Percentiles rank a stretch among this genome's conserved stretches.
Evolutionary conservation across 2,329 filamentous ascomycete species (phyloP).

Genomic region (Penicillium sp.): DNA sequence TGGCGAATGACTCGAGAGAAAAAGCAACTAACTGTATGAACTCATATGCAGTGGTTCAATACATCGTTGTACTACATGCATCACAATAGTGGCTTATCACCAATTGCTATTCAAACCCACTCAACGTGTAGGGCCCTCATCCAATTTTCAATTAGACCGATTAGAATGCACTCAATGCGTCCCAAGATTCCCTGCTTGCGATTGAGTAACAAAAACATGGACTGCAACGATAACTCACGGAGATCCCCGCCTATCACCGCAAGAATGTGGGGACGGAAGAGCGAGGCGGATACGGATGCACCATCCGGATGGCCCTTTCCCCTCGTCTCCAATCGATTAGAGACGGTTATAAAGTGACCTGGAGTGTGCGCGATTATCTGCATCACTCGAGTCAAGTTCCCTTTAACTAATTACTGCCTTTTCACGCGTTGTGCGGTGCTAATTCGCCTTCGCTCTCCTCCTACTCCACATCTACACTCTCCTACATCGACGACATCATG

Average conservation of each 20-base stretch:
- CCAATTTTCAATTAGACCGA: background rate
- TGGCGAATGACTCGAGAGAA: background rate
- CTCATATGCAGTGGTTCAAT: background rate
- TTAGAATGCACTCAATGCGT: background rate
- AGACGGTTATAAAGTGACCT: slow-evolving; percentile 19
- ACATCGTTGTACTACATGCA: background rate
- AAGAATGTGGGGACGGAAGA: slow-evolving; percentile 17
- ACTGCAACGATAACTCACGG: background rate
- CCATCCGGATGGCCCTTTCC: slow-evolving; percentile 17
- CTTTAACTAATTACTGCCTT: background rate
- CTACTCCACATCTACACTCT: background rate
- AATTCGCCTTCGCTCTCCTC: background rate
- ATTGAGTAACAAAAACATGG: slow-evolving; percentile 2
- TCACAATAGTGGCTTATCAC: background rate
- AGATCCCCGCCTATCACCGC: slow-evolving; percentile 3
- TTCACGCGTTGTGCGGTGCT: background rate
- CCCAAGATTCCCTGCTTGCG: background rate
- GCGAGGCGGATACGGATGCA: slow-evolving; percentile 28
- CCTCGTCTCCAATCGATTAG: slow-evolving; percentile 5
- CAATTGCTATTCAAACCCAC: background rate
- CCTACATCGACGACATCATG: background rate
- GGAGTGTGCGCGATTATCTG: slow-evolving; percentile 1
- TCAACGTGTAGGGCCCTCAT: background rate
- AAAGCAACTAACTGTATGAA: background rate
- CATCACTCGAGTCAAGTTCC: slow-evolving; percentile 11